Evolutionary conservation across 768 basidiomycete genomes (phyloP).

Genomic region (Suillus luteus): DNA sequence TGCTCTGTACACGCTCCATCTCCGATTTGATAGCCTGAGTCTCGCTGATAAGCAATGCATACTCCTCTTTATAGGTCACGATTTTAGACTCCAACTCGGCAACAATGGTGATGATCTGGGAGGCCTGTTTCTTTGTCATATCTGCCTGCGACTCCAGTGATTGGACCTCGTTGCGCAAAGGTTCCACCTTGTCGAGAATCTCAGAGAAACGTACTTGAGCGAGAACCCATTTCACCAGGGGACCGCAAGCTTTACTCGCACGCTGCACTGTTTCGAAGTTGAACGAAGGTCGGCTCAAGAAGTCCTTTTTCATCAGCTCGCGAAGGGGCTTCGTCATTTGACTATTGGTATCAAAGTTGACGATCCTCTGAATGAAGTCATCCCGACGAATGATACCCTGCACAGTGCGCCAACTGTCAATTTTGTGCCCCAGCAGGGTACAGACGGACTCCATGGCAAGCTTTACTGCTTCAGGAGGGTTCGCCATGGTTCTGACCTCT

Average conservation of each 20-base stretch:
- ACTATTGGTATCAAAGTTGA: constrained; percentile 89
- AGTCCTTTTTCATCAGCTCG: constrained; percentile 91
- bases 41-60: constrained; percentile 94
- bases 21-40: constrained; percentile 96
- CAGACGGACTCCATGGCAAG: constrained; percentile 99
- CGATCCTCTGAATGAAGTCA: constrained; percentile 94
- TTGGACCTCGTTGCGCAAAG: constrained; percentile 92
- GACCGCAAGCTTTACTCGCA: constrained; percentile 96
- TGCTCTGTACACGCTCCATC: constrained; percentile 97
- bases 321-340: constrained; percentile 91
- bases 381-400: constrained; percentile 95
- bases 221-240: constrained; percentile 96
- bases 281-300: constrained; percentile 85
- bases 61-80: constrained; percentile 93
- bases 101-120: constrained; percentile 89
- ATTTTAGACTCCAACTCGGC: constrained; percentile 92
- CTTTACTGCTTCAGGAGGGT: constrained; percentile 97
- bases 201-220: constrained; percentile 97
- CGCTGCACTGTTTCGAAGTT: constrained; percentile 95
- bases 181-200: constrained; percentile 96
- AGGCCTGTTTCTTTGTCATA: constrained; percentile 92
- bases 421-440: constrained; percentile 92
- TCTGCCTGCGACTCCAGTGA: constrained; percentile 91
- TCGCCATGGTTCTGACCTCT: constrained; percentile 97
- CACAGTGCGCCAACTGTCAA: constrained; percentile 95